phyloP scores from a whole-genome alignment of 1,284 basidiomycete species.

The Cryptococcus sp. region DNA sequence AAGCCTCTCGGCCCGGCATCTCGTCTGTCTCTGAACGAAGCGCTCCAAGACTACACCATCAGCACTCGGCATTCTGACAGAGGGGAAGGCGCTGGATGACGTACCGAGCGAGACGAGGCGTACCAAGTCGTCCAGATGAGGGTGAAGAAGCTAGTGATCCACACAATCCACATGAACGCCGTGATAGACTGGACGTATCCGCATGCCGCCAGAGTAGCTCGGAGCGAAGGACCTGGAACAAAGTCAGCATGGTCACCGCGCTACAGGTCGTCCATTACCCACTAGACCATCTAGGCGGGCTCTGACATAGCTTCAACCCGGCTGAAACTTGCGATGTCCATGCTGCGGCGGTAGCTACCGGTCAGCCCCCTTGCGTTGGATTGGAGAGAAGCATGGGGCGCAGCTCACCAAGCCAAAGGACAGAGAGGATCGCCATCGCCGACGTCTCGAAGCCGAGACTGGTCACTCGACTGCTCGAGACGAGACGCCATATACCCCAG shows the following conservation, averaged over 20 bases:
- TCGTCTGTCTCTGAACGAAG: too few relatives aligned
- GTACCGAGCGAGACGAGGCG: too few relatives aligned
- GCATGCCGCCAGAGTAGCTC: neutral
- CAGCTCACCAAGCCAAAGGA: neutral
- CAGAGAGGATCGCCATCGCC: neutral
- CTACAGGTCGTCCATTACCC: too few relatives aligned
- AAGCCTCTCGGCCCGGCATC: too few relatives aligned
- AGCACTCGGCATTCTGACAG: too few relatives aligned
- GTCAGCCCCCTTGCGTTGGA: neutral
- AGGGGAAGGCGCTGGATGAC: too few relatives aligned
- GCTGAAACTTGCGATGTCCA: neutral
- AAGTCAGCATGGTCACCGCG: too few relatives aligned
- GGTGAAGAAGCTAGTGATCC: neutral
- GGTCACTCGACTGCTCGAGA: neutral
- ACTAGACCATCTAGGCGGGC: neutral
- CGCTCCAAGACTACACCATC: too few relatives aligned
- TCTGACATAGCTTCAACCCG: neutral
- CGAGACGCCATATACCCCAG: neutral
- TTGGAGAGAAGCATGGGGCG: neutral
- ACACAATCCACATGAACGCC: neutral
- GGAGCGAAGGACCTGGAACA: neutral
- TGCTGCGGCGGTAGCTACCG: neutral
- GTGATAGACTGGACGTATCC: neutral
- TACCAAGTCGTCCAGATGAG: neutral
- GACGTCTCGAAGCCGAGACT: neutral